phyloP scores from a whole-genome alignment of 352 stramenopile species.

The Globisporangium heterothallicum region DNA sequence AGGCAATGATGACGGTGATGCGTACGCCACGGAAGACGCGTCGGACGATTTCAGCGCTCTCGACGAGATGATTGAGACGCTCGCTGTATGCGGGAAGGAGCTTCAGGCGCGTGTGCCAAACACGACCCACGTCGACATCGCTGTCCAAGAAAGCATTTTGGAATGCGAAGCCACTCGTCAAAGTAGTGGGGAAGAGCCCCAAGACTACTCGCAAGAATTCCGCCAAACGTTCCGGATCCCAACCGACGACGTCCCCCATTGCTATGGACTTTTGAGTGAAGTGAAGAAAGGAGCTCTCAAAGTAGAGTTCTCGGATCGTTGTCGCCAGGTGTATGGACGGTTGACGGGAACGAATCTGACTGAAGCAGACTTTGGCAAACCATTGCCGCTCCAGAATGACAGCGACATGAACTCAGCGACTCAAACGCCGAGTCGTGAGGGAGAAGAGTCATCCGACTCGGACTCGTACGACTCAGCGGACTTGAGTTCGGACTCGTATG shows the following conservation, averaged over 20 bases:
- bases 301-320: neutral
- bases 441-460: too few species aligned
- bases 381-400: too few species aligned
- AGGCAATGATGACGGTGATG: neutral
- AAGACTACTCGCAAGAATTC: slow-evolving; percentile 7
- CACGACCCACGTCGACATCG: neutral
- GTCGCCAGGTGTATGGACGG: neutral
- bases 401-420: too few species aligned
- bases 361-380: slow-evolving; percentile 2
- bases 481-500: too few species aligned
- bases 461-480: too few species aligned
- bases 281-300: slow-evolving; percentile 1
- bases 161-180: slow-evolving; percentile 13
- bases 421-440: too few species aligned
- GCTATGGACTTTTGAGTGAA: neutral
- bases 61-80: slow-evolving; percentile 5
- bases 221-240: slow-evolving; percentile 1
- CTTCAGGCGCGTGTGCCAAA: neutral
- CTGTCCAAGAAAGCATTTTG: slow-evolving; percentile 4
- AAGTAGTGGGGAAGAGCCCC: neutral
- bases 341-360: slow-evolving; percentile 2
- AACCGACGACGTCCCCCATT: neutral
- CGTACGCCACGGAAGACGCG: neutral
- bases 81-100: neutral
- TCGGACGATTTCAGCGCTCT: neutral